Percentiles rank a stretch among this genome's conserved stretches.
These are phyloP conservation scores for Tetracladium maxilliforme DNA, from an alignment of 2,329 filamentous ascomycete genomes.

Conservation along the genomic window DNA sequence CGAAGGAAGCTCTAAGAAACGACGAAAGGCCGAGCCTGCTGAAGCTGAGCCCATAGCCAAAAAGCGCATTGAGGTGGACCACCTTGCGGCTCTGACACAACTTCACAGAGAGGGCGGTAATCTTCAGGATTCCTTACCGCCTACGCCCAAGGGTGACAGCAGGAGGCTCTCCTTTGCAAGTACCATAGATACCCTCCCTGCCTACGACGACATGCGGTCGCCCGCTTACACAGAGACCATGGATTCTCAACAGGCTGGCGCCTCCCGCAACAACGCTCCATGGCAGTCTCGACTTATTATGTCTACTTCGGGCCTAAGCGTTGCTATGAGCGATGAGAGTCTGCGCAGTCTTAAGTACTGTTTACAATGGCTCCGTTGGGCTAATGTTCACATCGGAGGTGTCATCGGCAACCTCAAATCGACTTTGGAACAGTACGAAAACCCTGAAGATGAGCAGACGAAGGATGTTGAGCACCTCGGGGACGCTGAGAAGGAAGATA, in stretches of 20 bases:
- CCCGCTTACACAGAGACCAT: slow-evolving; percentile 10
- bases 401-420: slow-evolving; percentile 61
- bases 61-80: slow-evolving; percentile 3
- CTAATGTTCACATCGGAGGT: slow-evolving; percentile 66
- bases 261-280: too few relatives aligned
- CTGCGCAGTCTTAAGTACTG: slow-evolving; percentile 76
- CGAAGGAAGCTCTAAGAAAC: slow-evolving; percentile 35
- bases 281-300: slow-evolving; percentile 82
- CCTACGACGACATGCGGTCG: slow-evolving; percentile 67
- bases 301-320: slow-evolving; percentile 78
- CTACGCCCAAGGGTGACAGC: too few relatives aligned
- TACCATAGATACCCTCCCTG: slow-evolving; percentile 64
- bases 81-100: slow-evolving; percentile 16
- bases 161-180: too few relatives aligned
- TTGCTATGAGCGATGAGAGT: slow-evolving; percentile 83
- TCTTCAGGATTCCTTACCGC: slow-evolving; percentile 48
- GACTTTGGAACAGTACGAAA: slow-evolving; percentile 70
- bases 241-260: slow-evolving; percentile 15
- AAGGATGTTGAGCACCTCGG: too few relatives aligned
- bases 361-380: slow-evolving; percentile 62
- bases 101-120: too few relatives aligned
- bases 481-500: too few relatives aligned
- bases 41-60: too few relatives aligned
- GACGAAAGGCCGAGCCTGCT: slow-evolving; percentile 34
- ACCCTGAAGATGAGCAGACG: too few relatives aligned